Evolutionary conservation across 148 eudicot species (phyloP).

Genomic region (Euryodendron excelsum): DNA sequence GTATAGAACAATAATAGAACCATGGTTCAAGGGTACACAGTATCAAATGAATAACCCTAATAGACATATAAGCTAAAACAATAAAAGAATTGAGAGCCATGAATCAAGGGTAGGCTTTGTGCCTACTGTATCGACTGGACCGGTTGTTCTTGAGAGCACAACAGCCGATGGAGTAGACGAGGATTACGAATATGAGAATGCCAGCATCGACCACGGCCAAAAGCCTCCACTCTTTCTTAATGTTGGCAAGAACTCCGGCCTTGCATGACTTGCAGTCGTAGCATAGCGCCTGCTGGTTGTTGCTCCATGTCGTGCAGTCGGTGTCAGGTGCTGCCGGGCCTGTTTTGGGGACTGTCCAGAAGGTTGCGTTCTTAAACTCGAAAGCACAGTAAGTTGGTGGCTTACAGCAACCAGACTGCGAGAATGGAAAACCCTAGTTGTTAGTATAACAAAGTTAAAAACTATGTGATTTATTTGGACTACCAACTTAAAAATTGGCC

Average conservation of each 20-base stretch:
- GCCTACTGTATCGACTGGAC: background rate
- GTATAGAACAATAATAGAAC: too few relatives aligned
- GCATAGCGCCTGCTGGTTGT: constrained; percentile 40
- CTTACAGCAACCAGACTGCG: constrained; percentile 80
- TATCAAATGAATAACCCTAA: too few relatives aligned
- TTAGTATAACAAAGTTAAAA: too few relatives aligned
- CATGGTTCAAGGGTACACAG: too few relatives aligned
- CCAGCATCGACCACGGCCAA: constrained; percentile 35
- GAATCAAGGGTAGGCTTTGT: background rate
- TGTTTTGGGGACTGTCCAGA: constrained; percentile 41
- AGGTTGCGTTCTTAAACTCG: constrained; percentile 44
- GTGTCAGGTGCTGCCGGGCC: constrained; percentile 27
- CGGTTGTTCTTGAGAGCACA: constrained; percentile 45
- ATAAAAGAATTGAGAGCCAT: too few relatives aligned
- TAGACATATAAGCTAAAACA: too few relatives aligned
- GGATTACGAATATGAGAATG: constrained; percentile 29
- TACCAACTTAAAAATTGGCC: too few relatives aligned
- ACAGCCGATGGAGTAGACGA: constrained; percentile 50
- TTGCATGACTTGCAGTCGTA: constrained; percentile 66
- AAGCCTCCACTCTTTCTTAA: constrained; percentile 48
- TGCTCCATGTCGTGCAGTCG: constrained; percentile 69
- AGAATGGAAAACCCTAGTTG: too few relatives aligned
- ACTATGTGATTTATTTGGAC: too few relatives aligned
- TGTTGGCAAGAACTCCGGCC: constrained; percentile 43
- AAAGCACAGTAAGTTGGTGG: constrained; percentile 60